These are phyloP conservation scores for Vicia villosa DNA, from an alignment of 306 rosid genomes.

Conservation along the genomic window DNA sequence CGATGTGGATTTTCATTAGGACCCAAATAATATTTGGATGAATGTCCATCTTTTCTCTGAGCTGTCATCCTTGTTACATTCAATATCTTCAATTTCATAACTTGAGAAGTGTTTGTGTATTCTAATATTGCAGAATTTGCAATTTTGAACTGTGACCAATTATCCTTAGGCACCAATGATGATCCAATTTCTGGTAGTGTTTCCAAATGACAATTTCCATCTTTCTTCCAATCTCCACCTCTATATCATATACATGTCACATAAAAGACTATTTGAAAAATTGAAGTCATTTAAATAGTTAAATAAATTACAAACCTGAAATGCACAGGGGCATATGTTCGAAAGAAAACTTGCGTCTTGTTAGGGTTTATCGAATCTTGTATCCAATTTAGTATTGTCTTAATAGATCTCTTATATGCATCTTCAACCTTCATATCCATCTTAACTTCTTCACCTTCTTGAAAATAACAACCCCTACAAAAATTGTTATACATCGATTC, in stretches of 20 bases:
- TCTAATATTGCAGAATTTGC: conserved; percentile 55
- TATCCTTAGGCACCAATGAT: conserved; percentile 55
- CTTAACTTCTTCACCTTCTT: conserved; percentile 66
- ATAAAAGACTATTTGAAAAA: background rate
- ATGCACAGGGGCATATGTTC: conserved; percentile 89
- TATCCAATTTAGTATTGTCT: conserved; percentile 72
- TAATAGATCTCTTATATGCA: conserved; percentile 63
- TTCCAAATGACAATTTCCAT: conserved; percentile 85
- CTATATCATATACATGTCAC: conserved; percentile 43
- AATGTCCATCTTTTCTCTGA: conserved; percentile 83
- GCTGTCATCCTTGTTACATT: conserved; percentile 74
- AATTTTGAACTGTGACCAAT: conserved; percentile 61
- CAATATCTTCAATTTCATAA: conserved; percentile 46
- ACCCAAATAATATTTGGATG: conserved; percentile 69
- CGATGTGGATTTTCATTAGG: conserved; percentile 57
- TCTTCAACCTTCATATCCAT: conserved; percentile 70
- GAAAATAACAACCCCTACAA: conserved; percentile 86
- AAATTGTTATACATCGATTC: too few species aligned
- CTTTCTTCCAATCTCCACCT: conserved; percentile 82
- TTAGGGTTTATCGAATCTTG: conserved; percentile 50
- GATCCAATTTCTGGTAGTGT: conserved; percentile 78
- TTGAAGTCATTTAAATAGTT: background rate
- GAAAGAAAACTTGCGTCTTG: conserved; percentile 74
- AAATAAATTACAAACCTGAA: conserved; percentile 63
- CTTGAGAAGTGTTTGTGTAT: conserved; percentile 29